Conservation (phyloP, 176 grass and related monocot species). For the Paspalum vaginatum region DNA sequence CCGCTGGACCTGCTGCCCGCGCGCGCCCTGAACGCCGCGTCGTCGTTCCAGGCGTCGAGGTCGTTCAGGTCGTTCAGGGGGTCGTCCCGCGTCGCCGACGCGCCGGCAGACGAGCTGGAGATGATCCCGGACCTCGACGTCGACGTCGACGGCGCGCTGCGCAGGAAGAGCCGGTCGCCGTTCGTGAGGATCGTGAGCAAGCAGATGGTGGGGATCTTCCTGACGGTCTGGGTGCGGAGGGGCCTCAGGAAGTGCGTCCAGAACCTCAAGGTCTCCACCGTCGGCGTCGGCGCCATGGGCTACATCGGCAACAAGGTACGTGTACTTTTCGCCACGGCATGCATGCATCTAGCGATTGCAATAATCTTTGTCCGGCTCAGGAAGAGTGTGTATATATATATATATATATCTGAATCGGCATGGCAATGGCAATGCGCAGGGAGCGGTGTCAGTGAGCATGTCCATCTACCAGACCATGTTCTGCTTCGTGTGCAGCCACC, state of each 20-base stretch:
- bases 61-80: constrained; percentile 53
- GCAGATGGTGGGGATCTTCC: constrained; percentile 90
- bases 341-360: no score
- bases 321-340: no score
- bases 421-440: constrained; percentile 52
- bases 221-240: constrained; percentile 80
- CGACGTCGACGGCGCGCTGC: constrained; percentile 24
- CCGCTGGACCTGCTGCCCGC: constrained; percentile 67
- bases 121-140: constrained; percentile 50
- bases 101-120: constrained; percentile 23
- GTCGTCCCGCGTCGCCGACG: constrained; percentile 19
- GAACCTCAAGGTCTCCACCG: constrained; percentile 87
- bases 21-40: not conserved
- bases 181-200: constrained; percentile 92
- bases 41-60: constrained; percentile 51
- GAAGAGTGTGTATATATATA: no score
- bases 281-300: constrained; percentile 96
- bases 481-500: constrained; percentile 89
- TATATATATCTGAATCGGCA: no score
- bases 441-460: constrained; percentile 90
- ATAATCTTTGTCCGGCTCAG: no score
- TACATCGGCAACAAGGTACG: constrained; percentile 89
- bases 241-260: constrained; percentile 73
- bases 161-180: constrained; percentile 60
- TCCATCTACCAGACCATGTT: constrained; percentile 94